phyloP scores from a whole-genome alignment of 257 asterid species.

The Capsicum chinense region DNA sequence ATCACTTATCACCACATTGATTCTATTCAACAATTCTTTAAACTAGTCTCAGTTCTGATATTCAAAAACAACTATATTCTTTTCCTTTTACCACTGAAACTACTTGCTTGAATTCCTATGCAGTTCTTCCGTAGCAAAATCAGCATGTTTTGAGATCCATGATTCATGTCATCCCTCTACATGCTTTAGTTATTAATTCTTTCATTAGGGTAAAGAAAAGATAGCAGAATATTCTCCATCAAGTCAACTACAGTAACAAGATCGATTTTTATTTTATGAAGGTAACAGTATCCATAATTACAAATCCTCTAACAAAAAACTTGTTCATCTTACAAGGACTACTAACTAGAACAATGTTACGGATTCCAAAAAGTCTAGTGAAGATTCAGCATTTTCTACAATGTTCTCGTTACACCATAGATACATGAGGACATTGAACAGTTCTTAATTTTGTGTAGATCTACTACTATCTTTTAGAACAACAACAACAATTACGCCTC shows the following conservation, averaged over 20 bases:
- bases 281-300: not conserved
- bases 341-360: not conserved
- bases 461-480: not conserved
- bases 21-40: not conserved
- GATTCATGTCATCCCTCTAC: not conserved
- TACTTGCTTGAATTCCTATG: not conserved
- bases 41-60: not conserved
- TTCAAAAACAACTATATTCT: not conserved
- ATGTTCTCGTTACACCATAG: not conserved
- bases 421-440: not conserved
- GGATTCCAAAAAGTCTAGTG: not conserved
- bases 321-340: slow-evolving; percentile 13
- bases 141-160: not conserved
- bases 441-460: not conserved
- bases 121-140: not conserved
- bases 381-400: not conserved
- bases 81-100: not conserved
- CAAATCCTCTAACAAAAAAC: not conserved
- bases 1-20: not conserved
- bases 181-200: not conserved
- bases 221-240: not conserved
- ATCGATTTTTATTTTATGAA: not conserved
- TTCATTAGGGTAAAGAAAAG: slow-evolving; percentile 12
- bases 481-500: not conserved
- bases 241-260: not conserved